phyloP scores from a whole-genome alignment of 2,329 filamentous ascomycete genomes.

The Fusarium pininemorale region DNA sequence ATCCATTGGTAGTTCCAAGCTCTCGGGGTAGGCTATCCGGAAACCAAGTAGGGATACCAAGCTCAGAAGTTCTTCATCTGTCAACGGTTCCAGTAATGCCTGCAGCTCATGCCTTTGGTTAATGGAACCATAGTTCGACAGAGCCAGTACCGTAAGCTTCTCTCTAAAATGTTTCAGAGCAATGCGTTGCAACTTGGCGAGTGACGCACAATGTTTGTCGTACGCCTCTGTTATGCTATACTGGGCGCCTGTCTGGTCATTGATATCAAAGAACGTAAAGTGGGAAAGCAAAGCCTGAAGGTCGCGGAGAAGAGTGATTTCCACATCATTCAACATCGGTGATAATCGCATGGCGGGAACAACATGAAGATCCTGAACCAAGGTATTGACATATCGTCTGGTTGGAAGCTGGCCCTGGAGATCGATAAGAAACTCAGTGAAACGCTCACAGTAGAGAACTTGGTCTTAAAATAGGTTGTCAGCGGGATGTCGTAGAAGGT shows the following conservation, averaged over 20 bases:
- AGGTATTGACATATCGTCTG: constrained; percentile 88
- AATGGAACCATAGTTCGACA: constrained; percentile 92
- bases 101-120: constrained; percentile 82
- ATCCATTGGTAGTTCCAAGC: constrained; percentile 69
- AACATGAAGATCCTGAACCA: constrained; percentile 86
- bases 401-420: constrained; percentile 94
- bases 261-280: constrained; percentile 87
- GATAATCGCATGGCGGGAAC: constrained; percentile 81
- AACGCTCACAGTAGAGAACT: constrained; percentile 87
- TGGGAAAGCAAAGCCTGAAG: constrained; percentile 83
- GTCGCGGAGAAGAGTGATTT: constrained; percentile 81
- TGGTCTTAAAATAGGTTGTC: constrained; percentile 60
- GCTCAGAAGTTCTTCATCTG: constrained; percentile 76
- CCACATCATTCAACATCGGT: constrained; percentile 77
- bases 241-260: constrained; percentile 87
- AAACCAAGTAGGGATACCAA: constrained; percentile 79
- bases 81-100: constrained; percentile 75
- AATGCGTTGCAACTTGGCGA: constrained; percentile 82
- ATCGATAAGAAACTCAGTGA: constrained; percentile 89
- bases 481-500: constrained; percentile 4
- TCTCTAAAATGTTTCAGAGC: constrained; percentile 85
- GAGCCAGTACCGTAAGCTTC: constrained; percentile 87
- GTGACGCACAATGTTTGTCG: constrained; percentile 77
- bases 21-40: constrained; percentile 81
- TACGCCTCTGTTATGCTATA: constrained; percentile 77